Evolutionary conservation across 805 yeast genomes (phyloP).

Genomic region (Ogataea dorogensis): DNA sequence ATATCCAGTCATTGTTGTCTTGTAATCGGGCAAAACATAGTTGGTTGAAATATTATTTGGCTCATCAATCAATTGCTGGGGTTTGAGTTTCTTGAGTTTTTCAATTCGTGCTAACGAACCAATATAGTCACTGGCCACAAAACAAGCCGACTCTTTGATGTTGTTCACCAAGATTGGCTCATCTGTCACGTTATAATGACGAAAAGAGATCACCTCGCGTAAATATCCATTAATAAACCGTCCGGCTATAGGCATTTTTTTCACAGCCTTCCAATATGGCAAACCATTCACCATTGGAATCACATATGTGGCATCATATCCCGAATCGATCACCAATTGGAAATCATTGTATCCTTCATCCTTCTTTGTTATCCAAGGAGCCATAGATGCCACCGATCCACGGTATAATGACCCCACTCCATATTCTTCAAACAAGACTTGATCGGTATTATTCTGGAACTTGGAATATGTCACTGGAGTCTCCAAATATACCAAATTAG

Average conservation of each 20-base stretch:
- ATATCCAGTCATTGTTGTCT: conserved; percentile 75
- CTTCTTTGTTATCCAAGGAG: conserved; percentile 54
- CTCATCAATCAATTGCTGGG: conserved; percentile 19
- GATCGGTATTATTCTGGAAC: conserved; percentile 81
- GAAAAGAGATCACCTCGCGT: conserved; percentile 79
- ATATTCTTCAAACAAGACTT: conserved; percentile 90
- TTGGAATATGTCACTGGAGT: conserved; percentile 80
- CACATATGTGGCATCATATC: conserved; percentile 84
- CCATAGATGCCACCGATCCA: conserved; percentile 56
- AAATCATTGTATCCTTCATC: conserved; percentile 46
- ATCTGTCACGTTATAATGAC: conserved; percentile 91
- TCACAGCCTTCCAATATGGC: conserved; percentile 73
- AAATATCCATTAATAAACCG: conserved; percentile 76
- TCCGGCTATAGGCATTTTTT: conserved; percentile 85
- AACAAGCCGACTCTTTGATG: conserved; percentile 76
- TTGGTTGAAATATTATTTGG: conserved; percentile 46
- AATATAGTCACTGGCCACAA: conserved; percentile 60
- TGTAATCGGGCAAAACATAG: conserved; percentile 85
- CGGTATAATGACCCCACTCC: conserved; percentile 72
- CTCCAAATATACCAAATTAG: conserved; percentile 72
- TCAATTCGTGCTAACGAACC: conserved; percentile 28
- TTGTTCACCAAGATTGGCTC: conserved; percentile 83
- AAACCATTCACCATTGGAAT: conserved; percentile 80
- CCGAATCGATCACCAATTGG: conserved; percentile 80
- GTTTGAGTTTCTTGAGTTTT: conserved; percentile 21